Percentiles rank a stretch among this genome's conserved stretches.
phyloP scores from a whole-genome alignment of 768 basidiomycete genomes.

The Candolleomyces efflorescens region DNA sequence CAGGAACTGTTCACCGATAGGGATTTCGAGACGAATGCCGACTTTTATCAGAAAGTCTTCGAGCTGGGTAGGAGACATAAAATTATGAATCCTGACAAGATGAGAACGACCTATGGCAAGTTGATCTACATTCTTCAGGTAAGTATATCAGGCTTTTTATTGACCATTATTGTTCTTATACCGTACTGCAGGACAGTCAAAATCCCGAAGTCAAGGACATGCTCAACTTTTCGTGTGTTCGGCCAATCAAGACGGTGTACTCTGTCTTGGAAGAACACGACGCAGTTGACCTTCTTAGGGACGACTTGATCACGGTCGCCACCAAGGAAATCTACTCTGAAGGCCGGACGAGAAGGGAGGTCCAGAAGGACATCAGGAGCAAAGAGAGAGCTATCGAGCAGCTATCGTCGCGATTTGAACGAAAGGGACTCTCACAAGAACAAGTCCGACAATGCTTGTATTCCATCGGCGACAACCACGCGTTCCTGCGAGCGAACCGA shows the following conservation, averaged over 20 bases:
- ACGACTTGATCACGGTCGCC: slow-evolving; percentile 69
- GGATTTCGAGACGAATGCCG: slow-evolving; percentile 75
- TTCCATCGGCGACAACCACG: slow-evolving; percentile 87
- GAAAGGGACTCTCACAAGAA: slow-evolving; percentile 58
- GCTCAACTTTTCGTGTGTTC: slow-evolving; percentile 74
- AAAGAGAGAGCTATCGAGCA: slow-evolving; percentile 85
- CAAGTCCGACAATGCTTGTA: slow-evolving; percentile 74
- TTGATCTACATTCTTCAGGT: slow-evolving; percentile 82
- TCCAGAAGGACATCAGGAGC: slow-evolving; percentile 78
- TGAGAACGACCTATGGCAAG: slow-evolving; percentile 87
- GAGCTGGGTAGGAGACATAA: slow-evolving; percentile 83
- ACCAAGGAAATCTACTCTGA: slow-evolving; percentile 83
- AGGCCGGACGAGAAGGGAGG: slow-evolving; percentile 65
- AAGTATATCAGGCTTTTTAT: slow-evolving; percentile 12
- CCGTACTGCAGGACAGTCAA: slow-evolving; percentile 68
- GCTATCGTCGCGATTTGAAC: slow-evolving; percentile 60
- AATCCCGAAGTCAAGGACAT: slow-evolving; percentile 77
- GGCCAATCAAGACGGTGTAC: slow-evolving; percentile 74
- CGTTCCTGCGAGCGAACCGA: slow-evolving; percentile 80
- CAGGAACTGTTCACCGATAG: slow-evolving; percentile 81
- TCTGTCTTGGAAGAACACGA: slow-evolving; percentile 57
- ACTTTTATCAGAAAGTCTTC: slow-evolving; percentile 77
- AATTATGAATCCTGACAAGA: slow-evolving; percentile 91
- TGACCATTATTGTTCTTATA: neutral
- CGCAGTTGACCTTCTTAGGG: slow-evolving; percentile 67